Percentiles rank a stretch among this genome's conserved stretches.
Conservation (phyloP, 164 flowering plant genomes). For the Sedum album region DNA sequence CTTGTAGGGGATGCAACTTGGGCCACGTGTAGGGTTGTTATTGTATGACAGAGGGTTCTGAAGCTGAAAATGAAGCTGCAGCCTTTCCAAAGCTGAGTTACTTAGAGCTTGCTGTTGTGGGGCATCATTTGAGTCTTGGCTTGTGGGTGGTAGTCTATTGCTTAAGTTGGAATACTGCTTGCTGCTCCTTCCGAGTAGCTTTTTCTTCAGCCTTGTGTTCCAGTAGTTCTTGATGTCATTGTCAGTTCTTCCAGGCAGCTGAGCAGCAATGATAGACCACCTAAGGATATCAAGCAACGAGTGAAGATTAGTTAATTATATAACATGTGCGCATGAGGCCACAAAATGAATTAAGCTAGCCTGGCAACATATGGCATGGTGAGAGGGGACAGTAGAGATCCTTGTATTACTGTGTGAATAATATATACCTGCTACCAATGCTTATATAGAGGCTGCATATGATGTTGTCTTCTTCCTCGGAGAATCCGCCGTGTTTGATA, state of each 20-base stretch:
- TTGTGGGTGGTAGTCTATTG: constrained; percentile 15
- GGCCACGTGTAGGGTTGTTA: constrained; percentile 50
- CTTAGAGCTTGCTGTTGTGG: constrained; percentile 27
- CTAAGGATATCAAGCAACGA: constrained; percentile 22
- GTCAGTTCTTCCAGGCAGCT: constrained; percentile 92
- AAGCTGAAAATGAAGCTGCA: constrained; percentile 76
- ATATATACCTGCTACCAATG: constrained; percentile 90
- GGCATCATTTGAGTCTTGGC: constrained; percentile 14
- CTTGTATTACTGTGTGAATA: background rate
- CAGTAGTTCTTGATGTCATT: constrained; percentile 96
- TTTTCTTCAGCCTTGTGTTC: constrained; percentile 93
- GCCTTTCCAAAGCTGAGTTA: constrained; percentile 70
- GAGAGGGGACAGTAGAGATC: constrained; percentile 21
- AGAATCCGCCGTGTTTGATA: constrained; percentile 85
- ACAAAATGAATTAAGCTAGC: constrained; percentile 12
- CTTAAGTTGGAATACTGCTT: constrained; percentile 36
- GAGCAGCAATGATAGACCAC: constrained; percentile 98
- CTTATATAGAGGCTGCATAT: constrained; percentile 76
- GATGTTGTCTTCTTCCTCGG: constrained; percentile 84
- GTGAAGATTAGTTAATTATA: background rate
- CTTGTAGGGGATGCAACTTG: constrained; percentile 51
- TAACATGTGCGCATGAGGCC: constrained; percentile 9
- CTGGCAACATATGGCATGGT: constrained; percentile 11
- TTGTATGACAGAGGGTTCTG: constrained; percentile 46
- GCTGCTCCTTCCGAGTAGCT: constrained; percentile 60